Evolutionary conservation across 1,284 basidiomycete genomes (phyloP), one percentile per base, ranked within the genome.

Genomic region (Ustanciosporium gigantosporum): DNA sequence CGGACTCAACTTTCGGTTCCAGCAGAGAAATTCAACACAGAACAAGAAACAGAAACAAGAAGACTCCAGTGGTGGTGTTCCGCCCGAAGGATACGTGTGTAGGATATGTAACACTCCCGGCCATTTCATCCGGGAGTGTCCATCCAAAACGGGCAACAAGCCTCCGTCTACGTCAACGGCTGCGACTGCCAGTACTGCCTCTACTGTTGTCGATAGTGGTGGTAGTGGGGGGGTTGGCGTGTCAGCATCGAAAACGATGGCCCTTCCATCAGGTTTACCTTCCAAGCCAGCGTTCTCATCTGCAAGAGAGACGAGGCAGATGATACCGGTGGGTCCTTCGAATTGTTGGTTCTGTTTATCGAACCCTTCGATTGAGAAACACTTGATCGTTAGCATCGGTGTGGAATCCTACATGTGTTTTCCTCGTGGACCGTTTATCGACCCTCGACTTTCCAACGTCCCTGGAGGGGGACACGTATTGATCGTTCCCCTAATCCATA

Each of bases 331-430:
- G 3, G 73, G 67, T 0, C 75, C 75, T 0, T 40, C 53, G 35
- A 66, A 72, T 36, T 77, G 75, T 46, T 77, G 75, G 75, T 77
- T 77, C 61, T 77, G 75, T 41, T 61, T 77, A 2, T 66, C 62
- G 25, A 77, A 77, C 23, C 72, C 72, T 2, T 21, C 46, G 1
- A 53, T 73, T 14, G 60, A 68, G 21, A 76, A 74, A 40, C 55
- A 67, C 38, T 58, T 76, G 24, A 66, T 77, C 31, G 60, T 75
- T 11, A 36, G 52, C 23, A 64, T 76, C 19, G 67, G 66, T 4
- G 34, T 41, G 5, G 70, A 68, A 22, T 66, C 56, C 27, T 77
- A 77, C 44, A 37, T 76, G 13, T 66, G 66, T 3, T 52, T 75
- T 20, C 71, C 75, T 14, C 74, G 74, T 41, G 75, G 75, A 0